Conservation (phyloP, 306 rosid genomes). For the Luffa aegyptiaca region DNA sequence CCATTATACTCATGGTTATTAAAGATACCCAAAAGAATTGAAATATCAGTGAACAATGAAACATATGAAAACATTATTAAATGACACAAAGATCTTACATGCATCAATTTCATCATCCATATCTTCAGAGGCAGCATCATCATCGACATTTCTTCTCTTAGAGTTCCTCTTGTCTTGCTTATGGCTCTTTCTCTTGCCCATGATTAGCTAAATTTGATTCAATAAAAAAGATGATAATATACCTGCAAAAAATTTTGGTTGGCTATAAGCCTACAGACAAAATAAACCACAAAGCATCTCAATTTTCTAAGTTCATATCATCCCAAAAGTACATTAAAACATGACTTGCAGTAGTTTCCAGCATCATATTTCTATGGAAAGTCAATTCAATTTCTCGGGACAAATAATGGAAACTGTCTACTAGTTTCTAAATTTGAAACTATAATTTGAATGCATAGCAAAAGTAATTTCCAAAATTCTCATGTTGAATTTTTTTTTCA, state of each 20-base stretch:
- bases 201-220: slow-evolving; percentile 6
- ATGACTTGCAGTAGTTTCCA: not conserved
- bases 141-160: slow-evolving; percentile 16
- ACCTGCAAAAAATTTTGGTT: not conserved
- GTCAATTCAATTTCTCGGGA: not conserved
- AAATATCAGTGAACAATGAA: not conserved
- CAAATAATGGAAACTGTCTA: not conserved
- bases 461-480: not conserved
- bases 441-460: not conserved
- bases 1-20: not conserved
- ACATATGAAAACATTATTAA: not conserved
- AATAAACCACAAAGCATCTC: not conserved
- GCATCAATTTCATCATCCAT: slow-evolving; percentile 88
- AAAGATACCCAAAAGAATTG: not conserved
- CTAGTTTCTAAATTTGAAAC: not conserved
- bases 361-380: not conserved
- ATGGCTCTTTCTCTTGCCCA: slow-evolving; percentile 53
- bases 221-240: not conserved
- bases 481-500: not conserved
- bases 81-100: slow-evolving; percentile 33
- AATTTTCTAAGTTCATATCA: not conserved
- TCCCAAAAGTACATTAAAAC: not conserved
- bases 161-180: slow-evolving; percentile 21
- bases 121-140: slow-evolving; percentile 15
- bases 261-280: not conserved